Evolutionary conservation across 2,329 filamentous ascomycete genomes (phyloP), one percentile per base, ranked within the genome.

Genomic region (Elsinoe perseae): DNA sequence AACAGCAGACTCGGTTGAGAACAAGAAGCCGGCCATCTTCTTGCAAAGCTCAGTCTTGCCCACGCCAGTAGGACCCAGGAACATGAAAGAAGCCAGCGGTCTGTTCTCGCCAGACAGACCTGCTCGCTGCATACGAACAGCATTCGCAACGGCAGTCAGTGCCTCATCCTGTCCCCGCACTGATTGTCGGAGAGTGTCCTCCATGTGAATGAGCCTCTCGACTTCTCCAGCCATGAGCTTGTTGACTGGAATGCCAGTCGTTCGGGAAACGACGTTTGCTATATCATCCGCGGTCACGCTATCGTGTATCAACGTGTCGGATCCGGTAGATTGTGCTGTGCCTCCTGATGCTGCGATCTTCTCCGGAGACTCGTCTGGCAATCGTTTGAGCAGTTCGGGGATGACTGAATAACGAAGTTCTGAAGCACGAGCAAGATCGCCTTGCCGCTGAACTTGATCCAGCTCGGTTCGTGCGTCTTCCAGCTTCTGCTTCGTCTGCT

Each of bases 11-110:
- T 95, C 89, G 1, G 89, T 95, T 0, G 87, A 93, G 73, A 97
- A 98, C 34, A 98, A 77, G 74, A 96, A 97, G 57, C 80, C 81
- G 1, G 93, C 93, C 64, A 98, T 85, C 69, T 95, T 92, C 77
- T 97, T 97, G 78, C 91, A 95, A 1, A 97, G 82, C 68, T 97
- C 91, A 2, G 93, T 98, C 76, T 97, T 98, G 57, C 93, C 93
- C 16, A 96, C 92, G 67, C 93, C 93, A 0, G 93, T 97, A 4
- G 93, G 93, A 0, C 93, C 93, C 2, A 97, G 80, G 80, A 97
- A 96, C 85, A 97, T 96, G 75, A 97, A 96, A 0, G 87, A 95
- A 0, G 92, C 93, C 4, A 95, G 78, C 0, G 93, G 93, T 0
- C 90, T 80, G 69, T 96, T 95, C 65, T 96, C 89, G 30, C 90